These are phyloP conservation scores for Phialocephala subalpina DNA, from an alignment of 2,329 filamentous ascomycete species.

Conservation along the genomic window DNA sequence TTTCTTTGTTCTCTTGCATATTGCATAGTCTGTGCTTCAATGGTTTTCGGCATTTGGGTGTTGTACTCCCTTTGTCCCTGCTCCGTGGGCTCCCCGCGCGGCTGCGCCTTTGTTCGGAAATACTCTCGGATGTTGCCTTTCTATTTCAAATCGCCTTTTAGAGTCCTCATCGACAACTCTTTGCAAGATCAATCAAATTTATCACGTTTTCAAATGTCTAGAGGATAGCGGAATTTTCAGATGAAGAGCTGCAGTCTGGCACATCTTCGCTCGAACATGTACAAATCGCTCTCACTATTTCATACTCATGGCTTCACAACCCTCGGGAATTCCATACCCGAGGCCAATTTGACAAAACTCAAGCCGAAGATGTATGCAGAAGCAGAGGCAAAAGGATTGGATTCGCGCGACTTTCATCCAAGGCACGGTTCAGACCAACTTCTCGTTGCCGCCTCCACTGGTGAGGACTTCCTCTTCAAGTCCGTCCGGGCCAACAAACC, in stretches of 20 bases:
- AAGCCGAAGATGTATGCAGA: not conserved
- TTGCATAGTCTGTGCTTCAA: too few species aligned
- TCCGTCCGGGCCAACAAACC: not conserved
- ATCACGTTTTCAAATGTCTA: not conserved
- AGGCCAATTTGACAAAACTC: not conserved
- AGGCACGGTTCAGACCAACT: not conserved
- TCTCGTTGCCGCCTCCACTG: not conserved
- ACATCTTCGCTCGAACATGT: not conserved
- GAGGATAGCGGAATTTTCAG: not conserved
- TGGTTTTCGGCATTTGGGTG: too few species aligned
- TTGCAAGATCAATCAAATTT: not conserved
- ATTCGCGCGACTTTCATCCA: not conserved
- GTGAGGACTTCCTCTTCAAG: not conserved
- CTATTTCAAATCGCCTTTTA: too few species aligned
- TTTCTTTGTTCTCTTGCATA: too few species aligned
- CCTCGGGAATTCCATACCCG: not conserved
- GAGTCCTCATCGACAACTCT: not conserved
- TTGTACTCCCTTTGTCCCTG: too few species aligned
- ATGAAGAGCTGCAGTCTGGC: constrained; percentile 1
- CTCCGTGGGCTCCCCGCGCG: too few species aligned
- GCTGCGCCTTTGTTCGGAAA: too few species aligned
- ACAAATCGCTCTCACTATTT: not conserved
- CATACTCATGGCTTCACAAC: not conserved
- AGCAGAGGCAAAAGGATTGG: not conserved
- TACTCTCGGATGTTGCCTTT: too few species aligned